phyloP scores from a whole-genome alignment of 805 yeast species.

The Starmerella tilneyi region DNA sequence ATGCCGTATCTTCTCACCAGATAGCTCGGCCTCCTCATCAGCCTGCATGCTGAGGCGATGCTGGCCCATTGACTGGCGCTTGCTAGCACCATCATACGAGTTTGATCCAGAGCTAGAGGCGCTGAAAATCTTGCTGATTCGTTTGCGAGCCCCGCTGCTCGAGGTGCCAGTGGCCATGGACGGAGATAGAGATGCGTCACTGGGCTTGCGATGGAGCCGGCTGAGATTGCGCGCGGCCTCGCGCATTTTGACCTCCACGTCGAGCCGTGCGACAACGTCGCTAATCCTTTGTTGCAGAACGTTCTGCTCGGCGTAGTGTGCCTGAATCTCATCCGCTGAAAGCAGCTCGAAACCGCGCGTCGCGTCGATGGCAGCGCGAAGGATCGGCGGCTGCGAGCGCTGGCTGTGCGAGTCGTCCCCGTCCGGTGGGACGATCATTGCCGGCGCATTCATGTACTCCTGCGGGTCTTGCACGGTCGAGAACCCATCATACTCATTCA shows the following conservation, averaged over 20 bases:
- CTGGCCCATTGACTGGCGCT: slow-evolving; percentile 7
- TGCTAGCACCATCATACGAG: background rate
- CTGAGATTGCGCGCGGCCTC: slow-evolving; percentile 25
- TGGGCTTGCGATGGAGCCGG: slow-evolving; percentile 16
- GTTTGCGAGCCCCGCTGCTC: background rate
- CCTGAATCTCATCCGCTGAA: slow-evolving; percentile 20
- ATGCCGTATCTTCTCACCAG: slow-evolving; percentile 17
- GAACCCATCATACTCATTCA: slow-evolving; percentile 22
- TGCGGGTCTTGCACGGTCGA: slow-evolving; percentile 20
- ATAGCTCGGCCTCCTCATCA: slow-evolving; percentile 23
- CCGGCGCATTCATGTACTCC: slow-evolving; percentile 27
- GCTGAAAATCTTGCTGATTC: slow-evolving; percentile 5
- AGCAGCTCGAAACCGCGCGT: slow-evolving; percentile 15
- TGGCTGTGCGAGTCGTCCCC: background rate
- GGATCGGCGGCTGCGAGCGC: slow-evolving; percentile 15
- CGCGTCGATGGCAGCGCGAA: slow-evolving; percentile 23
- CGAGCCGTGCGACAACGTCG: slow-evolving; percentile 21
- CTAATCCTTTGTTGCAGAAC: slow-evolving; percentile 14
- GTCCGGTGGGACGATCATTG: slow-evolving; percentile 19
- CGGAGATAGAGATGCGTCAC: slow-evolving; percentile 2
- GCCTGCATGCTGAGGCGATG: slow-evolving; percentile 25
- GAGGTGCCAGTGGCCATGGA: background rate
- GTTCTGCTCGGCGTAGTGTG: slow-evolving; percentile 18
- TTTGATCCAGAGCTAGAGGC: background rate
- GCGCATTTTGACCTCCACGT: slow-evolving; percentile 25